Percentiles rank a stretch among this genome's conserved stretches.
phyloP scores from a whole-genome alignment of 179 eudicot genomes.

The Beta lomatogona region DNA sequence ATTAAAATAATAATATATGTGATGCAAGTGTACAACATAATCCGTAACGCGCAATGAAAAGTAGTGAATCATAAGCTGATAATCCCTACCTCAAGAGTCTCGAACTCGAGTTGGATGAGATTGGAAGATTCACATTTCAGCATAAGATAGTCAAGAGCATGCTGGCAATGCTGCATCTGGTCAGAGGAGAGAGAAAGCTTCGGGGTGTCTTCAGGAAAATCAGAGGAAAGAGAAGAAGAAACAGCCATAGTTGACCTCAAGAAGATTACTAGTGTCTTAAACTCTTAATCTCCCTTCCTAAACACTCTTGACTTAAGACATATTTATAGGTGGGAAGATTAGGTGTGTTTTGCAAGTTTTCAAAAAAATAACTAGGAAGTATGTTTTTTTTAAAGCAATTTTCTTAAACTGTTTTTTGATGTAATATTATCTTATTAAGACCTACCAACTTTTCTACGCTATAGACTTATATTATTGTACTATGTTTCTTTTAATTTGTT shows the following conservation, averaged over 20 bases:
- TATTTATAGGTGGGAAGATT: no score
- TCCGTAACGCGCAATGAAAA: background rate
- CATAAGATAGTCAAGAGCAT: constrained; percentile 48
- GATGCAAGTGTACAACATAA: background rate
- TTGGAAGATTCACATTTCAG: constrained; percentile 28
- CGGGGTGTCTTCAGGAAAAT: constrained; percentile 33
- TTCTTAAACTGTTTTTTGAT: no score
- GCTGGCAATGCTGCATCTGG: constrained; percentile 44
- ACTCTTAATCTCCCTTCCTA: background rate
- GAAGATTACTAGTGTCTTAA: background rate
- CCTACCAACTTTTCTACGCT: no score
- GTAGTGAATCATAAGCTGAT: background rate
- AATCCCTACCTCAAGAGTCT: constrained; percentile 43
- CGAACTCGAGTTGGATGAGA: constrained; percentile 43
- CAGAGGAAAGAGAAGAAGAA: constrained; percentile 12
- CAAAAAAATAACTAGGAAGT: no score
- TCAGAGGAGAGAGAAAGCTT: constrained; percentile 40
- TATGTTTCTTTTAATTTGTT: no score
- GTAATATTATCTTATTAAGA: no score
- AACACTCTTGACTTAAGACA: no score
- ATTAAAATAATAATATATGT: no score
- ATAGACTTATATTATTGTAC: no score
- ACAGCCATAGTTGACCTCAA: constrained; percentile 13
- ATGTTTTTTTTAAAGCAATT: background rate
- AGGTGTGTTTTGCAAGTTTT: no score